Percentiles rank a stretch among this genome's conserved stretches.
phyloP scores from a whole-genome alignment of 2,329 filamentous ascomycete species.

The Tolypocladium tropicale region DNA sequence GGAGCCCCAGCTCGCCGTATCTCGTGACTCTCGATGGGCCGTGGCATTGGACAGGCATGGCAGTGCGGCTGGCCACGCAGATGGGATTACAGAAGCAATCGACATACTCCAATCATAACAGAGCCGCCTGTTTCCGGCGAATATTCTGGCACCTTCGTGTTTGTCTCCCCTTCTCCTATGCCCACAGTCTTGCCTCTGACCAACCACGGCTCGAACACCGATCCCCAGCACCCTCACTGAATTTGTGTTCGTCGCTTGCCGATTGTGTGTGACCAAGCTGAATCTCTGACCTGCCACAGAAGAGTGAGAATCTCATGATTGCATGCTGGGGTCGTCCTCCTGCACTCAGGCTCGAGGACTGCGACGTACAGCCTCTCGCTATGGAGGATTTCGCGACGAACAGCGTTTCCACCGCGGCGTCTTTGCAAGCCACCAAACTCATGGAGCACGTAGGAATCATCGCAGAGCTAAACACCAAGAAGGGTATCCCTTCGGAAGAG shows the following conservation, averaged over 20 bases:
- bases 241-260: no score
- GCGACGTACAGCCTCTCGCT: not conserved
- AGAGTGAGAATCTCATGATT: not conserved
- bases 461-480: not conserved
- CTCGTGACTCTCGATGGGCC: not conserved
- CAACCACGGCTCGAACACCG: not conserved
- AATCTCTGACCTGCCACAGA: not conserved
- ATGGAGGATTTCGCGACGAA: not conserved
- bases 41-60: not conserved
- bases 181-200: not conserved
- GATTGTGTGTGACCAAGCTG: not conserved
- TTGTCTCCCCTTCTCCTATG: not conserved
- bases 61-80: not conserved
- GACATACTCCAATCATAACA: not conserved
- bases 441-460: not conserved
- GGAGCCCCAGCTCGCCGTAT: not conserved
- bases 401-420: not conserved
- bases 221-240: no score
- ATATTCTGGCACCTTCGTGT: not conserved
- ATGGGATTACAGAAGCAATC: not conserved
- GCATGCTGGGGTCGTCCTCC: not conserved
- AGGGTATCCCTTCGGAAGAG: not conserved
- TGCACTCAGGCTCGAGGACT: not conserved
- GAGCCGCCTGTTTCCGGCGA: not conserved
- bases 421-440: not conserved